Evolutionary conservation across 306 rosid species (phyloP).

Genomic region (Astragalus membranaceus): DNA sequence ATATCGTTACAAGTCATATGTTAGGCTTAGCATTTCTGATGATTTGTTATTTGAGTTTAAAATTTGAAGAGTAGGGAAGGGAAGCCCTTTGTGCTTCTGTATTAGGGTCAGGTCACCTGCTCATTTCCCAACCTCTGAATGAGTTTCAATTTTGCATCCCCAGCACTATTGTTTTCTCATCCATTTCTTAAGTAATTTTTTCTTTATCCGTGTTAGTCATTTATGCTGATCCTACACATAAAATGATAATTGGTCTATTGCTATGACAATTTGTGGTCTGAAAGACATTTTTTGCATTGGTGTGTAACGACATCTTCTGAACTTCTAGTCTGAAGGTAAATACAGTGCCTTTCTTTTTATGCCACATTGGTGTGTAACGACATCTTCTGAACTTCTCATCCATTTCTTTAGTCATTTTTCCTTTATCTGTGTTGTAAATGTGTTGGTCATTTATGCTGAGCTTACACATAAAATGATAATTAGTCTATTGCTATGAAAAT

Average conservation of each 20-base stretch:
- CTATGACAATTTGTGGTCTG: too few species aligned
- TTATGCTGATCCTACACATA: background rate
- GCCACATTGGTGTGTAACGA: too few species aligned
- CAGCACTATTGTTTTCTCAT: too few species aligned
- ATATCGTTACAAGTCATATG: background rate
- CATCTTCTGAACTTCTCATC: too few species aligned
- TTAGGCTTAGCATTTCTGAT: background rate
- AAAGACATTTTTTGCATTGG: too few species aligned
- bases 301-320: too few species aligned
- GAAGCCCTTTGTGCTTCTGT: background rate
- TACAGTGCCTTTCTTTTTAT: too few species aligned
- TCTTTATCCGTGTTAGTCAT: background rate
- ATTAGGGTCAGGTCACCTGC: background rate
- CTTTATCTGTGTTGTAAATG: background rate
- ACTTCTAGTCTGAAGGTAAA: too few species aligned
- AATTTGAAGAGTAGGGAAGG: background rate
- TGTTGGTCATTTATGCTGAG: background rate
- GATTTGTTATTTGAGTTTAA: background rate
- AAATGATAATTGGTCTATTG: background rate
- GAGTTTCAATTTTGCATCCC: too few species aligned
- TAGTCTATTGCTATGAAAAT: background rate
- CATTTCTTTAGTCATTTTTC: background rate
- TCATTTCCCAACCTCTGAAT: background rate
- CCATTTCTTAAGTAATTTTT: background rate
- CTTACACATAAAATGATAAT: background rate